These are phyloP conservation scores for Acanthochlamys bracteata DNA, from an alignment of 106 monocot genomes.

Conservation along the genomic window DNA sequence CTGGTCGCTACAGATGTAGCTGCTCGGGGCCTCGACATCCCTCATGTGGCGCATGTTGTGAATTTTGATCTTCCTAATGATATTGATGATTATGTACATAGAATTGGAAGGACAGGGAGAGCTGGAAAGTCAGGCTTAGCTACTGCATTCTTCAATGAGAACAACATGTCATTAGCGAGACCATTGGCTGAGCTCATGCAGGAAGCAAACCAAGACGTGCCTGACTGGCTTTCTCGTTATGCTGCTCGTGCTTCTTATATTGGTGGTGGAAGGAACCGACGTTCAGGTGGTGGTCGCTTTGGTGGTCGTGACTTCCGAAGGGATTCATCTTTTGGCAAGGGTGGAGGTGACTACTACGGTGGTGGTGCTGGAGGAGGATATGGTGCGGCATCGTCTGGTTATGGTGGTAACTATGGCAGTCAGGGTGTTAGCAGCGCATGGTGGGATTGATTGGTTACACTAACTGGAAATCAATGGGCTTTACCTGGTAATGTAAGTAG, in stretches of 20 bases:
- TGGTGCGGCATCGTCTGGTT: slow-evolving; percentile 3
- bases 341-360: slow-evolving; percentile 13
- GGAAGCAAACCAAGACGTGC: slow-evolving; percentile 80
- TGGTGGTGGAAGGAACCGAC: slow-evolving; percentile 43
- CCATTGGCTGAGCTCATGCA: slow-evolving; percentile 68
- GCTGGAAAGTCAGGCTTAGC: slow-evolving; percentile 77
- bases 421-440: slow-evolving; percentile 36
- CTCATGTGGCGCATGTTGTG: slow-evolving; percentile 76
- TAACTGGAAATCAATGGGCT: no score
- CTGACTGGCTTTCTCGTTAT: slow-evolving; percentile 54
- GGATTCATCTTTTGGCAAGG: slow-evolving; percentile 24
- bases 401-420: slow-evolving; percentile 15
- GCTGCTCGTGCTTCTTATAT: slow-evolving; percentile 36
- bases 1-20: slow-evolving; percentile 93
- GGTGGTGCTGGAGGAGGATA: slow-evolving; percentile 13
- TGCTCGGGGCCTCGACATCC: slow-evolving; percentile 87
- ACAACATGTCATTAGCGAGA: slow-evolving; percentile 44
- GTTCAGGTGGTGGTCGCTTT: slow-evolving; percentile 41
- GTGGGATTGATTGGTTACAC: slow-evolving; percentile 37
- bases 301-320: slow-evolving; percentile 72
- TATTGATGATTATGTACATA: slow-evolving; percentile 85
- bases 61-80: slow-evolving; percentile 91
- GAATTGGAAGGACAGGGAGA: slow-evolving; percentile 83
- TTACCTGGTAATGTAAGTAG: no score
- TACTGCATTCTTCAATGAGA: slow-evolving; percentile 87